These are phyloP conservation scores for Fragosphaeria purpurea DNA, from an alignment of 2,329 filamentous ascomycete species.

Conservation along the genomic window DNA sequence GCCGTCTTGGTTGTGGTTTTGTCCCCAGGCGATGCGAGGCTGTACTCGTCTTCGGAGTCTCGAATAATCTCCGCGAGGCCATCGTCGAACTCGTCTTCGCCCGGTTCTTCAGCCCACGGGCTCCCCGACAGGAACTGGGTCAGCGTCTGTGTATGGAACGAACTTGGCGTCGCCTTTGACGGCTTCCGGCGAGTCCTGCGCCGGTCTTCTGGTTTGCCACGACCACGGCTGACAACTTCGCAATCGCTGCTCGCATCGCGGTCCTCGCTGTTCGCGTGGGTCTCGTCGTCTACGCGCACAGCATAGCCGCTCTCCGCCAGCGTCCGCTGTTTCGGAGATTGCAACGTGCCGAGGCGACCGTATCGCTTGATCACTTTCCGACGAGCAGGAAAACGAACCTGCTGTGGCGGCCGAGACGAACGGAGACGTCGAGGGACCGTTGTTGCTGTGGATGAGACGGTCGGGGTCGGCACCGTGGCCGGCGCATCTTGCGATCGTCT, in stretches of 20 bases:
- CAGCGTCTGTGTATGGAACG: slow-evolving; percentile 24
- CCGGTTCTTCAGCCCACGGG: neutral
- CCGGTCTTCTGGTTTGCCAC: slow-evolving; percentile 2
- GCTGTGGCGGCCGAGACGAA: slow-evolving; percentile 16
- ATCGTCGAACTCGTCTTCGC: slow-evolving; percentile 9
- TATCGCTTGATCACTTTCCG: slow-evolving; percentile 19
- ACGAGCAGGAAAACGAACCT: slow-evolving; percentile 21
- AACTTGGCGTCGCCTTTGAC: slow-evolving; percentile 12
- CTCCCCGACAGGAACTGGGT: slow-evolving; percentile 21
- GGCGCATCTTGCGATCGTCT: no score
- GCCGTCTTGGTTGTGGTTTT: no score
- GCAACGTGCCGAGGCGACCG: slow-evolving; percentile 10
- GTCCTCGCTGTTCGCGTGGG: no score
- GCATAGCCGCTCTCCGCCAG: slow-evolving; percentile 24
- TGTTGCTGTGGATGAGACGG: neutral
- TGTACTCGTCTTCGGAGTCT: slow-evolving; percentile 10
- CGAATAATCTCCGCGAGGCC: neutral
- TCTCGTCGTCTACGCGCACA: no score
- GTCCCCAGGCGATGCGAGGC: no score
- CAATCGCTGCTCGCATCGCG: no score
- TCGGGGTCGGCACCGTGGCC: neutral
- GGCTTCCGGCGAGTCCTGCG: slow-evolving; percentile 6
- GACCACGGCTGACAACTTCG: no score
- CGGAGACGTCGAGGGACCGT: slow-evolving; percentile 13
- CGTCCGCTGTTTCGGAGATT: slow-evolving; percentile 20